phyloP scores from a whole-genome alignment of 176 grass and related monocot species.

The Neostapfia colusana region DNA sequence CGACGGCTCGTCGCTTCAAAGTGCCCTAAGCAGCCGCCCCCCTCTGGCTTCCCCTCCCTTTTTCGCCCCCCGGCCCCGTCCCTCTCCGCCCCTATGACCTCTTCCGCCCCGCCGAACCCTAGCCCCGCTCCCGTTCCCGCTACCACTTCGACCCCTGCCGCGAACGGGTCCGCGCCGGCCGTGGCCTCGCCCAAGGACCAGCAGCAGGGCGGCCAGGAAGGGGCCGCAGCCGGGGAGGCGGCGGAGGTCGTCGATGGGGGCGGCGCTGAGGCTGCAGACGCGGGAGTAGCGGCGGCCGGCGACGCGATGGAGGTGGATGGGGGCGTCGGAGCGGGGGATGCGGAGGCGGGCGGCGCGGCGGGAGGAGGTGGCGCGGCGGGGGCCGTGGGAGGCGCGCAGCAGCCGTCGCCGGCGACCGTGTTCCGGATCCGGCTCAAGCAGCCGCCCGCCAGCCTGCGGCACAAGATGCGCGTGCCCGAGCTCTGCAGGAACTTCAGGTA shows the following conservation, averaged over 20 bases:
- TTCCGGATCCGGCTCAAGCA: constrained; percentile 96
- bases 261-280: constrained; percentile 44
- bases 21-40: constrained; percentile 46
- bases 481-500: constrained; percentile 98
- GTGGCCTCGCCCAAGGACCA: constrained; percentile 41
- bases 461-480: constrained; percentile 96
- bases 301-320: constrained; percentile 67
- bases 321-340: constrained; percentile 44
- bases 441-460: constrained; percentile 61
- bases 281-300: constrained; percentile 9
- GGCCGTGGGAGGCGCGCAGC: constrained; percentile 34
- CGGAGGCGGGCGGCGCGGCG: constrained; percentile 37
- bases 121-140: constrained; percentile 42
- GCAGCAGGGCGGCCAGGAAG: constrained; percentile 39
- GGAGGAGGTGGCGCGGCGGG: constrained; percentile 31
- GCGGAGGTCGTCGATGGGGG: constrained; percentile 30
- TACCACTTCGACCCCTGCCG: constrained; percentile 26
- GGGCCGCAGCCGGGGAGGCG: constrained; percentile 9
- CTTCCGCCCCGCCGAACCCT: constrained; percentile 66
- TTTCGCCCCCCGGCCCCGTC: constrained; percentile 7
- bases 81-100: constrained; percentile 72
- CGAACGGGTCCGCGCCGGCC: constrained; percentile 27
- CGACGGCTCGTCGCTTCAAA: constrained; percentile 67
- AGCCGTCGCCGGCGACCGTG: constrained; percentile 65
- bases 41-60: background rate